Base-by-base conservation (phyloP, 2,329 filamentous ascomycete species). In the Xylaria sp. region DNA sequence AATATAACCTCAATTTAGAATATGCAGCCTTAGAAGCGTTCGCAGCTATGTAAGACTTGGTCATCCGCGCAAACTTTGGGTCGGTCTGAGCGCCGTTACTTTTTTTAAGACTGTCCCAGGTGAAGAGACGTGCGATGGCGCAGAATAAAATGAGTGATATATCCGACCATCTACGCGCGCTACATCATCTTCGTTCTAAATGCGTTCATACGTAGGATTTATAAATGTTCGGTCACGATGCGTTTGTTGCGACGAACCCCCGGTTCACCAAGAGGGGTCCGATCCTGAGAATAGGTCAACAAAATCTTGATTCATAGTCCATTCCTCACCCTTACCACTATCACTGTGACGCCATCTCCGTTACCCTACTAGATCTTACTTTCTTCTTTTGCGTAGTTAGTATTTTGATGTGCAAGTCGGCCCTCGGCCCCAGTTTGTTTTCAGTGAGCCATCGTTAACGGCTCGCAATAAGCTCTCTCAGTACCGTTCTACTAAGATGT, bases 11-110 rank as follows among this genome's bases (percentile, higher is more conserved):
- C 48, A 65, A 64, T 68, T 61, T 65, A 23, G 32, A 65, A 65
- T 57, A 37, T 32, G 18, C 21, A 32, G 23, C 29, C 44, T 13
- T 32, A 21, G 16, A 29, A 57, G 61, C n/a, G n/a, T n/a, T n/a
- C n/a, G n/a, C n/a, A n/a, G n/a, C 37, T 60, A 58, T 57, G 66
- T 68, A 68, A 48, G 25, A 51, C 48, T 65, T 60, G 54, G 66
- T 68, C 66, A 65, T 65, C 66, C 47, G 42, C 42, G 1, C 25
- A 47, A 51, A 44, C 29, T 27, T 37, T 55, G 51, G 29, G 18
- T 55, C 9, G n/a, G 60, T 47, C 65, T 63, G 53, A 63, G 59
- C 57, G 40, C 35, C n/a, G 50, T 21, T 51, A 23, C 21, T 18
- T 29, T 51, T 35, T 35, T 18, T n/a, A n/a, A 40, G 37, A 18